Evolutionary conservation across 164 flowering plant genomes (phyloP), one percentile per base, ranked within the genome.

Genomic region (Sextonia rubra): DNA sequence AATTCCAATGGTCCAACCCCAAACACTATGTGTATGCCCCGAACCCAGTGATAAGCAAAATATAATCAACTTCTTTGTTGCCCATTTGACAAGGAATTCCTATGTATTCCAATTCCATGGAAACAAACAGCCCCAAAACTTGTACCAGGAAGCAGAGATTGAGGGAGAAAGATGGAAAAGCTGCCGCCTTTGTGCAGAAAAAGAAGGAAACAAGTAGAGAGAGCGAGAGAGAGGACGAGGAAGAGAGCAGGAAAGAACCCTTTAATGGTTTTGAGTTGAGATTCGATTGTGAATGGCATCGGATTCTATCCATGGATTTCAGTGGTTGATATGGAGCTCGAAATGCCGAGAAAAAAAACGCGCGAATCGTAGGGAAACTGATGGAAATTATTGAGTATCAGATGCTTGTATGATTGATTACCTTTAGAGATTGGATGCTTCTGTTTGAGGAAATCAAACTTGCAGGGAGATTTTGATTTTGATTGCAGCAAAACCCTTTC

Each of bases 261-360:
- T 37, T 37, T 37, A 37, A 37, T 37, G 11, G 11, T 0, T 37
- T 8, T 37, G 11, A 37, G 44, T 37, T 37, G 44, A 37, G 44
- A 37, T 37, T 37, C 44, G 44, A 8, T 37, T 37, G 44, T 37
- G 44, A 37, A 37, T 7, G n/a, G 58, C 4, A 52, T 52, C 58
- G 58, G n/a, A 52, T 52, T 52, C 58, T 15, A 52, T 52, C 44
- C 44, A 6, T 52, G n/a, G 20, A 52, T 52, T 52, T 52, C 58
- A 52, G 20, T 52, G 58, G 58, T 15, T 12, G 58, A 52, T 3
- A 52, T 52, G 58, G 58, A 52, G 58, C 27, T 27, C 26, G 24
- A n/a, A 56, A 52, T 69, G 49, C 64, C 23, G 14, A 30, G 47
- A 22, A 73, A 73, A 73, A 73, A 73, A 22, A 18, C 27, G 55